Evolutionary conservation across 108 stramenopile genomes (phyloP).

Genomic region (Seminavis robusta): DNA sequence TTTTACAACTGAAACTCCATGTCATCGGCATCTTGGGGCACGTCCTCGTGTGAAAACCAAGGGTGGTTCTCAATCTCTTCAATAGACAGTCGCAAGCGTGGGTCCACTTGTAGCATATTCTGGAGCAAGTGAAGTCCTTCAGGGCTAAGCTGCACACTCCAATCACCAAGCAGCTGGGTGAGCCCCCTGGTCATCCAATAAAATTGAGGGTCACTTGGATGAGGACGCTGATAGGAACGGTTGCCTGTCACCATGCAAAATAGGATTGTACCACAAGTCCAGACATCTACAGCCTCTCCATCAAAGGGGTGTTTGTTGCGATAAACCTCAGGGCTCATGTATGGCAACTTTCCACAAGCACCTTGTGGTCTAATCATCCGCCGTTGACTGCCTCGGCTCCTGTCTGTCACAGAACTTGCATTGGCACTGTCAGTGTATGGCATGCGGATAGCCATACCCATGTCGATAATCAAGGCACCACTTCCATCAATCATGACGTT

Average conservation of each 20-base stretch:
- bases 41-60: conserved; percentile 30
- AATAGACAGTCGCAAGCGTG: conserved; percentile 54
- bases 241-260: conserved; percentile 86
- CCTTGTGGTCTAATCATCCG: conserved; percentile 49
- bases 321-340: conserved; percentile 56
- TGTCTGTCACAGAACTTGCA: conserved; percentile 24
- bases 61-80: conserved; percentile 63
- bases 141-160: conserved; percentile 41
- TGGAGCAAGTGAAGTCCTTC: conserved; percentile 56
- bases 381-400: conserved; percentile 16
- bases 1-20: no score
- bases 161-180: conserved; percentile 35
- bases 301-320: conserved; percentile 54
- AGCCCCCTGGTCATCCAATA: conserved; percentile 58
- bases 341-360: conserved; percentile 75
- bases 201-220: conserved; percentile 49
- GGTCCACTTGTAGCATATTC: conserved; percentile 64
- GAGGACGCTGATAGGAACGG: conserved; percentile 66
- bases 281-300: conserved; percentile 81
- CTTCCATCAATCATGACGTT: conserved; percentile 44
- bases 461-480: conserved; percentile 41
- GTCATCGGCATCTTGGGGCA: no score
- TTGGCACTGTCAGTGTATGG: conserved; percentile 38
- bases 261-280: conserved; percentile 85
- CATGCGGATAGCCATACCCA: conserved; percentile 66